These are phyloP conservation scores for Boletellus ananas DNA, from an alignment of 768 basidiomycete genomes.

Conservation along the genomic window DNA sequence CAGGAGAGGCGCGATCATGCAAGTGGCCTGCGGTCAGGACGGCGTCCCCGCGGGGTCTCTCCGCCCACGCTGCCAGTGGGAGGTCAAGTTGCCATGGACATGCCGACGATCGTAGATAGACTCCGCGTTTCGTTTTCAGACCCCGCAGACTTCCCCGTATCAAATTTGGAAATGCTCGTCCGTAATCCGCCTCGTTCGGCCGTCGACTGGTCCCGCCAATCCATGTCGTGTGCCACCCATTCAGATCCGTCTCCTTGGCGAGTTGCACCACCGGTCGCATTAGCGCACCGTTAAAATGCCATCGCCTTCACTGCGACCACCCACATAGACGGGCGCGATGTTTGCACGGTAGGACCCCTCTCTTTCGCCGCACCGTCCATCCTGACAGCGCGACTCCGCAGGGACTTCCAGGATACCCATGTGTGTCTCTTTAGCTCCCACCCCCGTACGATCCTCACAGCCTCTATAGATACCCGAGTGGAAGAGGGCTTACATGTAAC, in stretches of 20 bases:
- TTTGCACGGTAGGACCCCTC: neutral
- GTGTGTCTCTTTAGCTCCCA: slow-evolving; percentile 30
- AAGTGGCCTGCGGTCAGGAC: too few species aligned
- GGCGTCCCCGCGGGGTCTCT: too few species aligned
- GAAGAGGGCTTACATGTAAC: slow-evolving; percentile 29
- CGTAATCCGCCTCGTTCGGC: neutral
- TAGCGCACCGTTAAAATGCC: neutral
- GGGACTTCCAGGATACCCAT: slow-evolving; percentile 68
- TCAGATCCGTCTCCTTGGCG: neutral
- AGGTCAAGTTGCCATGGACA: too few species aligned
- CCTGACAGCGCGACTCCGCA: slow-evolving; percentile 22
- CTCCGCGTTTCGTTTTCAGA: neutral
- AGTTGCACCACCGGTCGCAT: neutral
- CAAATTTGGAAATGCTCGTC: neutral
- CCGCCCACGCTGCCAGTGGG: too few species aligned
- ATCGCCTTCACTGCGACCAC: too few species aligned
- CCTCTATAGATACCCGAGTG: slow-evolving; percentile 59
- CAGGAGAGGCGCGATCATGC: too few species aligned
- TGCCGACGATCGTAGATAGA: neutral
- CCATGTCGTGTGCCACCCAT: neutral
- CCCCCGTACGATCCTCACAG: neutral
- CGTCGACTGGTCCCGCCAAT: neutral
- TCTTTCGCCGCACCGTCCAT: neutral
- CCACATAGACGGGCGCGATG: neutral
- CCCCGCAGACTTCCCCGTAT: neutral